These are phyloP conservation scores for Jamesozyma rosinii DNA, from an alignment of 805 yeast species.

Conservation along the genomic window DNA sequence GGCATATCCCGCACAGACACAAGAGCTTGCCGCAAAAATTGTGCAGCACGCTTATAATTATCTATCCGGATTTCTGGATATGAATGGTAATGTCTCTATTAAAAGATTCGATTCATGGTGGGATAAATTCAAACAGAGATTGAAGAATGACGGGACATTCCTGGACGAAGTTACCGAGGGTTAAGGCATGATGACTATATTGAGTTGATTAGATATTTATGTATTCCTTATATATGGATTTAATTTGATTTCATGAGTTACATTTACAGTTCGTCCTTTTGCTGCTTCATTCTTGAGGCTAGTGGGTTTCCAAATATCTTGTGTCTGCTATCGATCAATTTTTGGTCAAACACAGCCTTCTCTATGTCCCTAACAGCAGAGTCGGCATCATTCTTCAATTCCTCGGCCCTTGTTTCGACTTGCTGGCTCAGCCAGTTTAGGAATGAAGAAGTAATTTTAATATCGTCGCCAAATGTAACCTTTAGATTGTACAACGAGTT, in stretches of 20 bases:
- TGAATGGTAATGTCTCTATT: constrained; percentile 73
- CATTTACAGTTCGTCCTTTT: constrained; percentile 8
- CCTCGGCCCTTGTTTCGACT: constrained; percentile 26
- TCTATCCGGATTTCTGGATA: constrained; percentile 77
- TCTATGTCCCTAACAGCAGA: constrained; percentile 27
- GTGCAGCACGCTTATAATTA: constrained; percentile 89
- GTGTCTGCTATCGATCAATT: constrained; percentile 46
- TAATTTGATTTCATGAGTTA: too few species aligned
- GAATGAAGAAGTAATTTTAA: constrained; percentile 37
- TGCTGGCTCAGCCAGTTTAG: constrained; percentile 55
- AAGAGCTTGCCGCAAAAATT: constrained; percentile 72
- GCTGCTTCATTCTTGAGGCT: constrained; percentile 50
- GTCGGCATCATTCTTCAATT: not conserved
- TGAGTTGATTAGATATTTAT: too few species aligned
- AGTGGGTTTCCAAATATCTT: constrained; percentile 68
- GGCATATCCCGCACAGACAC: constrained; percentile 38
- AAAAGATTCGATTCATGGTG: constrained; percentile 91
- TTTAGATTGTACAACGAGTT: constrained; percentile 32
- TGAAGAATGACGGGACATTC: constrained; percentile 76
- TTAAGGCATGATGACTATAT: not conserved
- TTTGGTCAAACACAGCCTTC: constrained; percentile 31
- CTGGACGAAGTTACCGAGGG: constrained; percentile 41
- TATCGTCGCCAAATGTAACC: constrained; percentile 20
- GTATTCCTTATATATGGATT: not conserved
- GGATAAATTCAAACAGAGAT: constrained; percentile 71